phyloP scores from a whole-genome alignment of 1,284 basidiomycete species.

The Chiua sp. region DNA sequence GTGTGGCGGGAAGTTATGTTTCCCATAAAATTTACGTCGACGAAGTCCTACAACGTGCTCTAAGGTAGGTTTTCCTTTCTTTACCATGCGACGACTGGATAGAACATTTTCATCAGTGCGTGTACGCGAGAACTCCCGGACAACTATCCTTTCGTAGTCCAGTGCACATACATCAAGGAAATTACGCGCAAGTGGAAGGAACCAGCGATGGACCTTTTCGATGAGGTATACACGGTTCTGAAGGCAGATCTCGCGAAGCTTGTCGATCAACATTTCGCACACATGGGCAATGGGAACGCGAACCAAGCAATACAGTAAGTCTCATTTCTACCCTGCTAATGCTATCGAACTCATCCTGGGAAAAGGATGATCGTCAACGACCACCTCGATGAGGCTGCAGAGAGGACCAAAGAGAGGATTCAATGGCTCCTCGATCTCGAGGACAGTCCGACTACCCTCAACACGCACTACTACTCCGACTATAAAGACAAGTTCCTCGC shows the following conservation, averaged over 20 bases:
- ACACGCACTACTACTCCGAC: conserved; percentile 60
- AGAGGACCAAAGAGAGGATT: conserved; percentile 46
- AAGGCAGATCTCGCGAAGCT: conserved; percentile 45
- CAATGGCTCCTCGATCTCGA: conserved; percentile 62
- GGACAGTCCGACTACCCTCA: conserved; percentile 57
- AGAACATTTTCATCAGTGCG: conserved; percentile 46
- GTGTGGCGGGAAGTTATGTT: conserved; percentile 6
- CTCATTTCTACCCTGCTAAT: not conserved
- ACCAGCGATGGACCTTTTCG: conserved; percentile 56
- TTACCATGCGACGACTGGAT: not conserved
- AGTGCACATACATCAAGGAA: conserved; percentile 51
- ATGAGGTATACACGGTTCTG: conserved; percentile 46
- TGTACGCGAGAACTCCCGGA: conserved; percentile 72
- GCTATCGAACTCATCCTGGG: not conserved
- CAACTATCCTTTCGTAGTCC: conserved; percentile 67
- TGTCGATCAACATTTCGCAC: conserved; percentile 52
- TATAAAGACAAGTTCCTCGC: conserved; percentile 63
- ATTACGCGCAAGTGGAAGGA: conserved; percentile 54
- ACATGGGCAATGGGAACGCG: conserved; percentile 36
- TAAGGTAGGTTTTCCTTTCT: conserved; percentile 44
- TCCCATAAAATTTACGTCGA: conserved; percentile 53
- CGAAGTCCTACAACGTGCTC: conserved; percentile 55
- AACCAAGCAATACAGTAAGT: conserved; percentile 53
- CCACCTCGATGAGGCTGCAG: conserved; percentile 50
- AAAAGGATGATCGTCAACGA: conserved; percentile 52